These are phyloP conservation scores for Pueraria montana DNA, from an alignment of 306 rosid species.

Conservation along the genomic window DNA sequence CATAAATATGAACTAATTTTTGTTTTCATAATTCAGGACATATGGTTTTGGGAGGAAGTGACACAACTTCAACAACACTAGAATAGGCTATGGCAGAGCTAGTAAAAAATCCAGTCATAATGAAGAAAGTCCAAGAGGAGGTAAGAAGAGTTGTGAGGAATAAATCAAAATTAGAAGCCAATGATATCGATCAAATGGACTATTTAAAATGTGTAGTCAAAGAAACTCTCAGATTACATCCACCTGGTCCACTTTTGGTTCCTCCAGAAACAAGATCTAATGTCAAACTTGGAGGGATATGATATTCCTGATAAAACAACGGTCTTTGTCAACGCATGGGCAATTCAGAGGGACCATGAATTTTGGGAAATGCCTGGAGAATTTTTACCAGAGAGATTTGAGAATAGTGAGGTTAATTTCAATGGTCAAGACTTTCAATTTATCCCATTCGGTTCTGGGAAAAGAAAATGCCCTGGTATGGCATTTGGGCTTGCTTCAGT, in stretches of 20 bases:
- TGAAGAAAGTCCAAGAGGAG: no score
- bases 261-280: constrained; percentile 50
- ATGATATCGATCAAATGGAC: no score
- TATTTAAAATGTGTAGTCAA: no score
- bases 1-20: no score
- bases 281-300: constrained; percentile 50
- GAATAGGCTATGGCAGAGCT: no score
- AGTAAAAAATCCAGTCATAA: background rate
- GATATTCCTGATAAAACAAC: constrained; percentile 52
- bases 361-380: constrained; percentile 43
- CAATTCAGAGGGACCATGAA: constrained; percentile 48
- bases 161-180: no score
- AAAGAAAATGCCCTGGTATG: constrained; percentile 44
- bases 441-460: constrained; percentile 45
- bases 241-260: constrained; percentile 53
- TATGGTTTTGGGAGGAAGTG: no score
- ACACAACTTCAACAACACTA: no score
- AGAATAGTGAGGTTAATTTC: constrained; percentile 13
- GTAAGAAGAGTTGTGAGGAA: no score
- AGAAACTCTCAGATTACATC: no score
- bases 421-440: constrained; percentile 39
- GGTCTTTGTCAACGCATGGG: constrained; percentile 47
- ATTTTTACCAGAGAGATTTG: constrained; percentile 50
- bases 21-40: no score
- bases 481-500: constrained; percentile 38